Conservation (phyloP, 2,329 filamentous ascomycete species). For the Raffaelea arxii region DNA sequence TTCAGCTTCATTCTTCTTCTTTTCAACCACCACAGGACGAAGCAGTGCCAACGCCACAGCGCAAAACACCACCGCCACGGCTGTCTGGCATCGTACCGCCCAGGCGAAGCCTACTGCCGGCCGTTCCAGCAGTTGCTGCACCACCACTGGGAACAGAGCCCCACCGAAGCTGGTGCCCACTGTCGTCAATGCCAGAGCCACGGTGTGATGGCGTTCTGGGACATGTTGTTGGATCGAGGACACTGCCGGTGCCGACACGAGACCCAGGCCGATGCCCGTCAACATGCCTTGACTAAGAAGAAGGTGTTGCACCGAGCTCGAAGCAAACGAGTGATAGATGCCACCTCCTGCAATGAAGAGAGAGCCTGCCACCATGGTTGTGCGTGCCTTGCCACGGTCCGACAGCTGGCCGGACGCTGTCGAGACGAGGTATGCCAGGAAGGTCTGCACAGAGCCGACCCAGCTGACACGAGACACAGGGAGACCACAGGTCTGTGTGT, state of each 20-base stretch:
- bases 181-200: constrained; percentile 50
- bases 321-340: constrained; percentile 34
- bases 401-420: constrained; percentile 37
- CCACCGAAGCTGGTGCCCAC: constrained; percentile 53
- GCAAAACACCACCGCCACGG: constrained; percentile 43
- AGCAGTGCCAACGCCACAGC: constrained; percentile 30
- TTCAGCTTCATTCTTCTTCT: not conserved
- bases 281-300: constrained; percentile 44
- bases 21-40: constrained; percentile 23
- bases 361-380: constrained; percentile 29
- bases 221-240: constrained; percentile 51
- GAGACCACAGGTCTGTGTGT: constrained; percentile 24
- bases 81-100: constrained; percentile 51
- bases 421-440: constrained; percentile 38
- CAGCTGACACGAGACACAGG: constrained; percentile 30
- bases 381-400: constrained; percentile 37
- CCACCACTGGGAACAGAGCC: constrained; percentile 50
- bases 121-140: constrained; percentile 48
- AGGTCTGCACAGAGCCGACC: constrained; percentile 41
- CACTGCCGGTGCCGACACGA: constrained; percentile 44
- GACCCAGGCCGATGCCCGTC: constrained; percentile 43
- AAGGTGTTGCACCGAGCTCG: constrained; percentile 15
- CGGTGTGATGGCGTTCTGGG: constrained; percentile 37
- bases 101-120: constrained; percentile 54
- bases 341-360: constrained; percentile 34